Base-by-base conservation (phyloP, 1,139 yeast genomes). In the Scheffersomyces cryptocercus region DNA sequence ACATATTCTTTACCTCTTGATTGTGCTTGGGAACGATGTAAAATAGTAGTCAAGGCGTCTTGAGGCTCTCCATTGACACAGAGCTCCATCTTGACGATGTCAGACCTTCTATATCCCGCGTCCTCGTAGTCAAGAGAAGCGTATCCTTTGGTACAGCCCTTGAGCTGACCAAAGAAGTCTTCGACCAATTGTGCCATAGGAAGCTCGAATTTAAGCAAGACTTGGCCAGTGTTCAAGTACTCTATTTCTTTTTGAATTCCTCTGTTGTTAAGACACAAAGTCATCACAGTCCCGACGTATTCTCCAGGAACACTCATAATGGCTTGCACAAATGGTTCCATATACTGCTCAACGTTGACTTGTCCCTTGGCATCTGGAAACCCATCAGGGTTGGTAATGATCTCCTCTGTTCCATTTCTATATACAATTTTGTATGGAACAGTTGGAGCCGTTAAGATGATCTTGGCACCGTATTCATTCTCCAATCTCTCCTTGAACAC, bases 91-190 rank as follows among this genome's bases (percentile, higher is more conserved):
- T 93, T 93, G 35, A 88, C 93, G 29, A 93, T 81, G 56, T 88
- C 91, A 1, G 96, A 82, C 32, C 81, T 77, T 50, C 71, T 75
- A 64, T 90, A 93, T 0, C 98, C 99, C 2, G 87, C 83, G 59
- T 93, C 98, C 56, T 93, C 98, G 58, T 93, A 93, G 64, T 93
- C 99, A 44, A 93, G 71, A 0, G 97, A 86, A 0, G 97, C 99
- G 64, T 88, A 93, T 0, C 99, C 99, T 56, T 84, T 82, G 0
- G 98, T 89, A 3, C 83, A 77, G 1, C 97, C 95, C 62, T 93
- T 93, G 44, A 93, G 72, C 60, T 88, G 88, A 1, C 98, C 98
- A 62, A 93, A 90, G 61, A 93, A 91, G 64, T 93, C 97, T 58
- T 93, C 97, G 3, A 93, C 96, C 37, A 93, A 68, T 56, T 90